phyloP scores from a whole-genome alignment of 768 basidiomycete genomes.

The Tricholoma terreum region DNA sequence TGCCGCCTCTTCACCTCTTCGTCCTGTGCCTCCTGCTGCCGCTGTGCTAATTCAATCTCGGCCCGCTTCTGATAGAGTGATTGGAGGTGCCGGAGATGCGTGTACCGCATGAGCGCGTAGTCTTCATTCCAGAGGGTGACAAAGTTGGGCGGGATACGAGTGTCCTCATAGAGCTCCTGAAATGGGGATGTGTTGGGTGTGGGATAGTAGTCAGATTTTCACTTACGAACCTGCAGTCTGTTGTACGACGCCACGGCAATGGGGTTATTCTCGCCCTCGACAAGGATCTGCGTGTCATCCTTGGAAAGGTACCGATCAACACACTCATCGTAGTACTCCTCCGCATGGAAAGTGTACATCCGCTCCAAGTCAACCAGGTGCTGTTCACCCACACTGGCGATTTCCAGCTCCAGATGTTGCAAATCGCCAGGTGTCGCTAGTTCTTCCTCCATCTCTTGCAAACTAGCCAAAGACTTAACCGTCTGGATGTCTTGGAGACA shows the following conservation, averaged over 20 bases:
- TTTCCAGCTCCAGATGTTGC: slow-evolving; percentile 22
- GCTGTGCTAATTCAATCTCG: slow-evolving; percentile 9
- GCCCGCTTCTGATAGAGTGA: slow-evolving; percentile 16
- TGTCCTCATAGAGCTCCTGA: slow-evolving; percentile 25
- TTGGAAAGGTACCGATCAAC: slow-evolving; percentile 30
- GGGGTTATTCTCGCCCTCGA: slow-evolving; percentile 20
- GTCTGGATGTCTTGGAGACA: background rate
- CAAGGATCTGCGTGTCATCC: slow-evolving; percentile 24
- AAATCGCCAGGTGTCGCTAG: slow-evolving; percentile 26
- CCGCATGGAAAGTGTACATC: slow-evolving; percentile 34
- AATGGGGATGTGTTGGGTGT: background rate
- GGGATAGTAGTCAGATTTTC: background rate
- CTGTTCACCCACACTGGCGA: slow-evolving; percentile 26
- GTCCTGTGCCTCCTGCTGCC: slow-evolving; percentile 10
- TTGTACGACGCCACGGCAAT: slow-evolving; percentile 15
- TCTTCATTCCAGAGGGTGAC: slow-evolving; percentile 28
- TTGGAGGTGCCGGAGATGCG: slow-evolving; percentile 26
- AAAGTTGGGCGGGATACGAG: slow-evolving; percentile 14
- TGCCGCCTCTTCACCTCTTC: slow-evolving; percentile 21
- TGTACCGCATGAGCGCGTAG: slow-evolving; percentile 27
- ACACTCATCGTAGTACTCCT: slow-evolving; percentile 34
- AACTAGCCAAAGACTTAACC: slow-evolving; percentile 16
- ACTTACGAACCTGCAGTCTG: slow-evolving; percentile 19
- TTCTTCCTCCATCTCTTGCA: slow-evolving; percentile 35
- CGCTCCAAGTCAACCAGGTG: slow-evolving; percentile 35